phyloP scores from a whole-genome alignment of 345 rosid genomes.

The Heritiera fomes region DNA sequence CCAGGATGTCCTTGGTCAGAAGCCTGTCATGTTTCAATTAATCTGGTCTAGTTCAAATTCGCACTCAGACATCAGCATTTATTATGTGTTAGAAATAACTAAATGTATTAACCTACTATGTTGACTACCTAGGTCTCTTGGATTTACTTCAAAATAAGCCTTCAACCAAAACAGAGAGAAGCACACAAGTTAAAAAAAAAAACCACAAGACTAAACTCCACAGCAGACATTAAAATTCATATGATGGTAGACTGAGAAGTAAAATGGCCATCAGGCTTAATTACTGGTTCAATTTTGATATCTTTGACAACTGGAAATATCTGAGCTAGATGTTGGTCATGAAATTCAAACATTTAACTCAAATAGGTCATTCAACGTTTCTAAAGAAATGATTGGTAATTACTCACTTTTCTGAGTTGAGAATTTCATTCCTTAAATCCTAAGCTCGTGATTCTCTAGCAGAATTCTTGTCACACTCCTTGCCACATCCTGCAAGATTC shows the following conservation, averaged over 20 bases:
- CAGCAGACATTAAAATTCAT: background rate
- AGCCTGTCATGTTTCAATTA: conserved; percentile 80
- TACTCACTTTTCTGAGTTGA: conserved; percentile 91
- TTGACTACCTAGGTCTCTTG: conserved; percentile 62
- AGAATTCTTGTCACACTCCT: conserved; percentile 85
- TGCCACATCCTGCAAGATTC: conserved; percentile 71
- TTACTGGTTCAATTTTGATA: background rate
- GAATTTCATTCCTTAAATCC: conserved; percentile 84
- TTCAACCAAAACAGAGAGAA: conserved; percentile 57
- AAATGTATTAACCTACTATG: background rate
- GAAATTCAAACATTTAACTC: background rate
- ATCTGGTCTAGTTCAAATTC: conserved; percentile 43
- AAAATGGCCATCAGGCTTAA: background rate
- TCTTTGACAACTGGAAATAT: background rate
- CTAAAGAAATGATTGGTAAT: background rate
- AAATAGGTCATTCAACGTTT: background rate
- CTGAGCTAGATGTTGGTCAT: background rate
- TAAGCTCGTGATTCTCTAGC: conserved; percentile 87
- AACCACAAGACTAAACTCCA: background rate
- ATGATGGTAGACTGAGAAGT: background rate
- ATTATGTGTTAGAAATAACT: background rate
- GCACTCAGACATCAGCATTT: background rate
- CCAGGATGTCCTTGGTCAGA: conserved; percentile 68
- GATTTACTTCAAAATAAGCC: conserved; percentile 87
- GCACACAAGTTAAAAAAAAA: conserved; percentile 4